Evolutionary conservation across 805 yeast species (phyloP).

Genomic region (Kazachstania viticola): DNA sequence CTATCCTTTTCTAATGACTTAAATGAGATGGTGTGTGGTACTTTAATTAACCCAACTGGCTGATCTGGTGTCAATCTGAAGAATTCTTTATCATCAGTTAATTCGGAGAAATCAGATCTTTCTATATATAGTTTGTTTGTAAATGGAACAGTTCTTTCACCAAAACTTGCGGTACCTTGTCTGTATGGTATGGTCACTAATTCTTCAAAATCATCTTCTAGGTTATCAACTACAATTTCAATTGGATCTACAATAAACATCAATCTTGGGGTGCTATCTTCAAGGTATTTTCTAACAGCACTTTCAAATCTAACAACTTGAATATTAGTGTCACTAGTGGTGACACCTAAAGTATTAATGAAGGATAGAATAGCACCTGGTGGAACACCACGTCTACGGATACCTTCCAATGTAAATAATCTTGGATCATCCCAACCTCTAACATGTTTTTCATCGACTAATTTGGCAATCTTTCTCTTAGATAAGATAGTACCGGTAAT

Average conservation of each 20-base stretch:
- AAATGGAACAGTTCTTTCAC: slow-evolving; percentile 65
- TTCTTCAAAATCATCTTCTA: slow-evolving; percentile 64
- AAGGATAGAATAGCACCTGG: slow-evolving; percentile 94
- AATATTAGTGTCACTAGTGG: slow-evolving; percentile 85
- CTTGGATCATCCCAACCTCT: slow-evolving; percentile 99
- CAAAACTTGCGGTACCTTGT: slow-evolving; percentile 72
- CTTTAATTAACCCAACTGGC: slow-evolving; percentile 88
- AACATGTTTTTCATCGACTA: slow-evolving; percentile 70
- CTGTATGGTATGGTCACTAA: slow-evolving; percentile 73
- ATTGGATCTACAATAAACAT: slow-evolving; percentile 89
- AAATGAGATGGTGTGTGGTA: slow-evolving; percentile 72
- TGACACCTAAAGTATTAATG: slow-evolving; percentile 91
- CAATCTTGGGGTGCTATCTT: slow-evolving; percentile 83
- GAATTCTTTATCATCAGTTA: slow-evolving; percentile 49
- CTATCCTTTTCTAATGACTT: slow-evolving; percentile 47
- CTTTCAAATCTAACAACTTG: slow-evolving; percentile 84
- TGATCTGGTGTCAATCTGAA: slow-evolving; percentile 91
- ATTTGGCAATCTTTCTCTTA: slow-evolving; percentile 88
- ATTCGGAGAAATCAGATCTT: slow-evolving; percentile 73
- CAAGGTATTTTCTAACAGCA: slow-evolving; percentile 78
- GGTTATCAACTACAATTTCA: slow-evolving; percentile 69
- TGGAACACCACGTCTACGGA: slow-evolving; percentile 95
- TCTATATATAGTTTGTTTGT: slow-evolving; percentile 75
- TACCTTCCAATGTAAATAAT: slow-evolving; percentile 84
- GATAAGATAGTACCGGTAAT: slow-evolving; percentile 90